Evolutionary conservation across 805 yeast species (phyloP).

Genomic region (Candida ovalis): DNA sequence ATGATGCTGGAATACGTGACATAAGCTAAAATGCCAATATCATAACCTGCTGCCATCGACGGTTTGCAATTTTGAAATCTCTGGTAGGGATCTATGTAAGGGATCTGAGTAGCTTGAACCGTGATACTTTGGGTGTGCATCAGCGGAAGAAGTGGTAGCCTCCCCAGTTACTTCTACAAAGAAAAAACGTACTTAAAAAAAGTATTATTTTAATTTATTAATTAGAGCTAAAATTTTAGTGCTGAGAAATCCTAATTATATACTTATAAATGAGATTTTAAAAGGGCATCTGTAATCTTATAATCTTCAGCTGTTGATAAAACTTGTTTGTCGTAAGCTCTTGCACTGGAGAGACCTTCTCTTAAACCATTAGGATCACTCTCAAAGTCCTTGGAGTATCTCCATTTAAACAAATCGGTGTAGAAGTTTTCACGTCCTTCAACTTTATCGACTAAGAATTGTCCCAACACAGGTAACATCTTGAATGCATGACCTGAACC

Average conservation of each 20-base stretch:
- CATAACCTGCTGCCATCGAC: too few relatives aligned
- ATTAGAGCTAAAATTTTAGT: too few relatives aligned
- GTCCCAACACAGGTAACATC: conserved; percentile 32
- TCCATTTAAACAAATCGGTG: conserved; percentile 33
- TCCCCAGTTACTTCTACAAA: too few relatives aligned
- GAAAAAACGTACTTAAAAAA: too few relatives aligned
- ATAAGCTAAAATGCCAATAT: too few relatives aligned
- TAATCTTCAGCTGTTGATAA: conserved; percentile 14
- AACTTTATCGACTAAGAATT: conserved; percentile 30
- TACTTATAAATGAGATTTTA: neutral
- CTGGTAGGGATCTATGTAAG: too few relatives aligned
- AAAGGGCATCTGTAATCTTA: neutral
- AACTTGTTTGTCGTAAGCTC: conserved; percentile 21
- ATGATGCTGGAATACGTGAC: too few relatives aligned
- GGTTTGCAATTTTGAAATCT: too few relatives aligned
- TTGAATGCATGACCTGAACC: conserved; percentile 37
- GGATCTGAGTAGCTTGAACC: too few relatives aligned
- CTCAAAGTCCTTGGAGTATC: conserved; percentile 21
- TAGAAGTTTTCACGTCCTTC: conserved; percentile 31
- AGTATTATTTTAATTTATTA: too few relatives aligned
- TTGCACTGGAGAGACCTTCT: conserved; percentile 18
- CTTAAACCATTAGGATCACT: conserved; percentile 29
- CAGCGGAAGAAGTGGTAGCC: too few relatives aligned
- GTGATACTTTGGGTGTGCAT: too few relatives aligned
- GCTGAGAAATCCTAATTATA: neutral